Evolutionary conservation across 2,329 filamentous ascomycete genomes (phyloP).

Genomic region (Exophiala xenobiotica): DNA sequence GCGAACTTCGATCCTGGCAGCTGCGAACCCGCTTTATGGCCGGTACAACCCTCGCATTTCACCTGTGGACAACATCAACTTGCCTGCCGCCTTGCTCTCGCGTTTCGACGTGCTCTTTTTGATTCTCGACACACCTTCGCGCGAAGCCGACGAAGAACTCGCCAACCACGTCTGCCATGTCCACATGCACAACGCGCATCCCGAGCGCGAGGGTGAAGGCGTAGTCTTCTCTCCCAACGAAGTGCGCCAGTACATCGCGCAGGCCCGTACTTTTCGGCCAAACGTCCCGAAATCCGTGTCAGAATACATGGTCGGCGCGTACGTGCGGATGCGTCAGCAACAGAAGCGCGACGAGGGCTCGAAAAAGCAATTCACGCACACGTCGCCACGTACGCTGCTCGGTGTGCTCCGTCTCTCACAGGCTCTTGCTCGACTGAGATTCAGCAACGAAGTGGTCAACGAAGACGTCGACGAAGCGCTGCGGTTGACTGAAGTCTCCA

Average conservation of each 20-base stretch:
- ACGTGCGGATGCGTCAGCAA: slow-evolving; percentile 88
- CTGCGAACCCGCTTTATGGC: slow-evolving; percentile 94
- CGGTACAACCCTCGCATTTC: slow-evolving; percentile 97
- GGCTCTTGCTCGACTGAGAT: slow-evolving; percentile 86
- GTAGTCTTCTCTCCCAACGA: slow-evolving; percentile 90
- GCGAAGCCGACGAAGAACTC: slow-evolving; percentile 87
- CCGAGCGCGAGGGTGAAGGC: slow-evolving; percentile 65
- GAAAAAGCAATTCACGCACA: slow-evolving; percentile 91
- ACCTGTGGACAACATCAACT: slow-evolving; percentile 97
- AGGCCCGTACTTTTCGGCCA: slow-evolving; percentile 85
- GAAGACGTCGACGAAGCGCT: slow-evolving; percentile 96
- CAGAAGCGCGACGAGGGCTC: slow-evolving; percentile 88
- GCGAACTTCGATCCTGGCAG: slow-evolving; percentile 90
- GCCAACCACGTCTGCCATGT: slow-evolving; percentile 95
- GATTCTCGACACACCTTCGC: slow-evolving; percentile 88
- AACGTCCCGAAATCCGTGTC: slow-evolving; percentile 80
- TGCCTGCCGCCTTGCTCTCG: slow-evolving; percentile 92
- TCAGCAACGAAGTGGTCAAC: slow-evolving; percentile 77
- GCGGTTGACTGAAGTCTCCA: slow-evolving; percentile 86
- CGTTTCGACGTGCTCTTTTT: slow-evolving; percentile 97
- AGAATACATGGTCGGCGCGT: slow-evolving; percentile 96
- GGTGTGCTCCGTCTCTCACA: slow-evolving; percentile 91
- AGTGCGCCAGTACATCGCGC: slow-evolving; percentile 92
- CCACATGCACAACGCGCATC: slow-evolving; percentile 94
- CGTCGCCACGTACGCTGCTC: slow-evolving; percentile 87